Evolutionary conservation across 192 early-diverging fungal genomes (phyloP).

Genomic region (Diversispora epigaea): DNA sequence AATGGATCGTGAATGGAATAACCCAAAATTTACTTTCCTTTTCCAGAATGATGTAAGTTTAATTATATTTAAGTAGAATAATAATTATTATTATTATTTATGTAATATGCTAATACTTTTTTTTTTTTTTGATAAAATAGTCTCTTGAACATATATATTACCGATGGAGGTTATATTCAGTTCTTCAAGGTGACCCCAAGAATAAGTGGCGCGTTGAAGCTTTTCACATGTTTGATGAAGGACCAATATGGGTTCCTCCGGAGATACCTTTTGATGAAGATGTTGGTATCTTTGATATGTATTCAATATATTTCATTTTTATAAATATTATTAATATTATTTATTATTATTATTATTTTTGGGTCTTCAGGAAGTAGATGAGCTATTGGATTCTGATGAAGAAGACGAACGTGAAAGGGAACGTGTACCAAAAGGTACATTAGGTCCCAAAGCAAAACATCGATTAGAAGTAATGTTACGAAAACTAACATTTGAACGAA

Average conservation of each 20-base stretch:
- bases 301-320: too few relatives aligned
- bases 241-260: constrained; percentile 85
- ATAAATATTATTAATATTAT: too few relatives aligned
- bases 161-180: constrained; percentile 87
- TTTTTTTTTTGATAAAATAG: constrained; percentile 33
- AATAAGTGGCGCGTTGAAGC: constrained; percentile 70
- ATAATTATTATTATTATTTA: background rate
- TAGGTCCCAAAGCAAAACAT: constrained; percentile 49
- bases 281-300: constrained; percentile 38
- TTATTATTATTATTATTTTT: constrained; percentile 1
- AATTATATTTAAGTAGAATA: background rate
- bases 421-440: constrained; percentile 45
- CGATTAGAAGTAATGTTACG: constrained; percentile 49
- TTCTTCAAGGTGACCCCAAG: constrained; percentile 80
- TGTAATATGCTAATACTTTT: background rate
- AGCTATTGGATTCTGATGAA: constrained; percentile 49
- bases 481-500: constrained; percentile 47
- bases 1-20: constrained; percentile 60
- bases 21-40: constrained; percentile 73
- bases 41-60: constrained; percentile 63
- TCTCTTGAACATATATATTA: constrained; percentile 83
- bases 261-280: constrained; percentile 66
- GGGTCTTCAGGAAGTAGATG: constrained; percentile 34
- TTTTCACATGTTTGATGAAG: constrained; percentile 86
- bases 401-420: constrained; percentile 51